Evolutionary conservation across 208 protist species (phyloP), one percentile per base, ranked within the genome.

Genomic region (Leishmania major): DNA sequence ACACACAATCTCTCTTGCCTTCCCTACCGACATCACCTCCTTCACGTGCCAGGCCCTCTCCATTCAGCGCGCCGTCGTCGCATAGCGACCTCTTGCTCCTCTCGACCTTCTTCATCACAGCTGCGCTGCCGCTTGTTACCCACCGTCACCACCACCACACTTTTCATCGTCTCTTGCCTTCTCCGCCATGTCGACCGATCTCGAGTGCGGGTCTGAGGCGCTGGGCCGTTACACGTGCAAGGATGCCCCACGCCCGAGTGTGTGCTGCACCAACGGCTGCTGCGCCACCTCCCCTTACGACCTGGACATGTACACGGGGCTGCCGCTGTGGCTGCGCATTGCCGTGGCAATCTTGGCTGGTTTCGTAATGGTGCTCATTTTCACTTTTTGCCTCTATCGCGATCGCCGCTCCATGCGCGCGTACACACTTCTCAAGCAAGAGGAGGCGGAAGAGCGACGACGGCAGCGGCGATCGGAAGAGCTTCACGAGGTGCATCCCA

Each of bases 181-280:
- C 79, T 51, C 22, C 78, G n/a, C 35, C 62, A 49, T 75, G 31
- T 53, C 19, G 25, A n/a, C 31, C 35, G 55, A 66, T 28, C 74
- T 78, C 40, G 74, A 84, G 66, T 84, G 81, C 45, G 81, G 81
- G 7, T 79, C 75, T 17, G 75, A 64, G 17, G 37, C 22, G 31
- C 15, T 49, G 19, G 81, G 81, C 13, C 74, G 74, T 43, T 84
- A 84, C 70, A 84, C 81, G 2, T 84, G 81, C 75, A 53, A 59
- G 53, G 55, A 72, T 37, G 81, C 81, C 11, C 81, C 81, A 37
- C 62, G 45, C 62, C 81, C 81, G 37, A 84, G 81, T 55, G 69
- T 80, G 60, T 84, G 81, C 40, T 84, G 81, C 69, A 11, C 81
- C 57, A 84, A 84, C 69, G 81, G 81, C 57, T 84, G 81, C 75